Conservation (phyloP, 495 filamentous ascomycete genomes). For the Peziza echinospora region DNA sequence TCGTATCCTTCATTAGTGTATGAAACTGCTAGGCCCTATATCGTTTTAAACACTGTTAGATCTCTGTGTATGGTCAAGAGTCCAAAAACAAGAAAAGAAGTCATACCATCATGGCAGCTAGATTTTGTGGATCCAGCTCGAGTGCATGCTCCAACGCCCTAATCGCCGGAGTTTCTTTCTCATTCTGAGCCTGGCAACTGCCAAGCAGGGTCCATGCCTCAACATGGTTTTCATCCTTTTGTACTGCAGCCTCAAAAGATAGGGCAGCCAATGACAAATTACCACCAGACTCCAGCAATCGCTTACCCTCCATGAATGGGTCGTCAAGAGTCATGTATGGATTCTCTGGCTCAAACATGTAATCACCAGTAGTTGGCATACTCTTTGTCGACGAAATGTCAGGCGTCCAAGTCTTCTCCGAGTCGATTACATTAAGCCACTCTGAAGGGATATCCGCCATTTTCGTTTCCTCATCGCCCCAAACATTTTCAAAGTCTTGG, state of each 20-base stretch:
- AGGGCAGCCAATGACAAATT: conserved; percentile 85
- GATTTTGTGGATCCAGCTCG: conserved; percentile 65
- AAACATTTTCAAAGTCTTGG: conserved; percentile 75
- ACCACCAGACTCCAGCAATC: conserved; percentile 76
- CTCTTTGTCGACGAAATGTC: conserved; percentile 16
- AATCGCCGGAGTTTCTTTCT: conserved; percentile 95
- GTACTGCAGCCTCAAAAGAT: conserved; percentile 91
- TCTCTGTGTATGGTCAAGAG: too few relatives aligned
- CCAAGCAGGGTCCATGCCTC: conserved; percentile 88
- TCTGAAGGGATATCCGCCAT: conserved; percentile 22
- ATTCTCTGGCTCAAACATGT: conserved; percentile 88
- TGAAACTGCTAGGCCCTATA: conserved; percentile 59
- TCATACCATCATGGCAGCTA: conserved; percentile 56
- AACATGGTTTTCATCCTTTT: conserved; percentile 66
- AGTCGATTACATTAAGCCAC: conserved; percentile 17
- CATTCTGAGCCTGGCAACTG: conserved; percentile 84
- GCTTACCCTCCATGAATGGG: conserved; percentile 74
- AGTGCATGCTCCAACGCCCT: conserved; percentile 85
- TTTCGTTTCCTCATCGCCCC: conserved; percentile 72
- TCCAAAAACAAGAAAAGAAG: background rate
- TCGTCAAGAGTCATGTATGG: conserved; percentile 53
- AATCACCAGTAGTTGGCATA: conserved; percentile 41
- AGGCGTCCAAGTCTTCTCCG: conserved; percentile 13
- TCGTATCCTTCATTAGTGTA: conserved; percentile 99
- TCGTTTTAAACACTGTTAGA: background rate